Evolutionary conservation across 2,329 filamentous ascomycete species (phyloP).

Genomic region (Diaporthe ampelina): DNA sequence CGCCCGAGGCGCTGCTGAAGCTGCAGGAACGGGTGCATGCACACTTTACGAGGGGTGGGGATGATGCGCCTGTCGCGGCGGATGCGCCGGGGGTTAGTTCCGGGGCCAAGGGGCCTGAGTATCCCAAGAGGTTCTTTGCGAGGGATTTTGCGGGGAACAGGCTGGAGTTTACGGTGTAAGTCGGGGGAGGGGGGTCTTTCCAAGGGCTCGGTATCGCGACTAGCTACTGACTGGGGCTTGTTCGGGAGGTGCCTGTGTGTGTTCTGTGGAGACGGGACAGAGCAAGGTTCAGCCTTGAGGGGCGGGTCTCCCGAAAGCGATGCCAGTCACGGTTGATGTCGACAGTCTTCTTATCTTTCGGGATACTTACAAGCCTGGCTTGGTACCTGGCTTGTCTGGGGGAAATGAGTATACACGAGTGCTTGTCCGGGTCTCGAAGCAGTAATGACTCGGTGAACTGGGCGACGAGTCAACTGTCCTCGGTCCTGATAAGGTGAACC

Average conservation of each 20-base stretch:
- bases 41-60: slow-evolving; percentile 62
- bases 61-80: slow-evolving; percentile 64
- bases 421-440: too few relatives aligned
- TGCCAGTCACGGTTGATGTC: too few relatives aligned
- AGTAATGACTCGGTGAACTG: not conserved
- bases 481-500: not conserved
- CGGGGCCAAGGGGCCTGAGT: slow-evolving; percentile 68
- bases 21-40: slow-evolving; percentile 65
- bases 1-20: slow-evolving; percentile 59
- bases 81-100: slow-evolving; percentile 65
- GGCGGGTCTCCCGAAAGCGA: not conserved
- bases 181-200: not conserved
- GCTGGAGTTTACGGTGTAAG: slow-evolving; percentile 61
- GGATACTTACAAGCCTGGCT: too few relatives aligned
- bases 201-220: too few relatives aligned
- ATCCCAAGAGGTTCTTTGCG: slow-evolving; percentile 73
- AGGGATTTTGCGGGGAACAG: slow-evolving; percentile 69
- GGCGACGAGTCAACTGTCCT: not conserved
- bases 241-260: not conserved
- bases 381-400: too few relatives aligned
- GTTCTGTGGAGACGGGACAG: too few relatives aligned
- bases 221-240: too few relatives aligned
- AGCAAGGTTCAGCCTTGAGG: not conserved
- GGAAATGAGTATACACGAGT: too few relatives aligned
- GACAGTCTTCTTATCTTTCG: too few relatives aligned